Conservation (phyloP, 345 rosid genomes). For the Rhodamnia rubescens region DNA sequence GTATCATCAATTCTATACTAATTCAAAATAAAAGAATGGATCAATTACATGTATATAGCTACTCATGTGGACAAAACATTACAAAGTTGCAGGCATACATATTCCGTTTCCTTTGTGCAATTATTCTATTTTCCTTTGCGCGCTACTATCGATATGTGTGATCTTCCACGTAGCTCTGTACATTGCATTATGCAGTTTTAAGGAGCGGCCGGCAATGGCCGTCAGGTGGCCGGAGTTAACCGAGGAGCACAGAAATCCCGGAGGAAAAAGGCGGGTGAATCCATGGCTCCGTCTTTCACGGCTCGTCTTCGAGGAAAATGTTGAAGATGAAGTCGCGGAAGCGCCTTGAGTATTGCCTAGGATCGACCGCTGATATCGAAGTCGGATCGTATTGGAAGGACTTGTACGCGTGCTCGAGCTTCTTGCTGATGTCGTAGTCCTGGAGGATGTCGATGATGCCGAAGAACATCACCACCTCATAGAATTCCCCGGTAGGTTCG, state of each 20-base stretch:
- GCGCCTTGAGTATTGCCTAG: slow-evolving; percentile 67
- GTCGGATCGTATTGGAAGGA: slow-evolving; percentile 78
- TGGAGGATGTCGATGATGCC: slow-evolving; percentile 89
- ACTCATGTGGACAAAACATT: not conserved
- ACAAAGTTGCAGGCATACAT: not conserved
- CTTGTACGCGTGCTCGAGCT: slow-evolving; percentile 84
- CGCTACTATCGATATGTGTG: not conserved
- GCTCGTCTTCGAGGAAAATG: slow-evolving; percentile 53
- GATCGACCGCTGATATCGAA: slow-evolving; percentile 83
- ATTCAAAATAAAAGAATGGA: not conserved
- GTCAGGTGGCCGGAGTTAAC: not conserved
- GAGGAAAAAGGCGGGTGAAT: not conserved
- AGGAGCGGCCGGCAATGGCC: not conserved
- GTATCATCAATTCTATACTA: not conserved
- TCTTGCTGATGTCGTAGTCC: slow-evolving; percentile 89
- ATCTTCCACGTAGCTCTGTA: not conserved
- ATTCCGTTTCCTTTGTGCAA: not conserved
- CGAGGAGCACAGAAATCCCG: not conserved
- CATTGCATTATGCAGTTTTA: not conserved
- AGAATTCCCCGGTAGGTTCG: slow-evolving; percentile 66
- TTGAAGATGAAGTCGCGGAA: slow-evolving; percentile 73
- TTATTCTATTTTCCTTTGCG: not conserved
- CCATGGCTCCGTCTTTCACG: not conserved
- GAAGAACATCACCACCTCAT: slow-evolving; percentile 72
- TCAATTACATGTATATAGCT: not conserved